Conservation (phyloP, 2,329 filamentous ascomycete species). For the Colletotrichum abscissum region DNA sequence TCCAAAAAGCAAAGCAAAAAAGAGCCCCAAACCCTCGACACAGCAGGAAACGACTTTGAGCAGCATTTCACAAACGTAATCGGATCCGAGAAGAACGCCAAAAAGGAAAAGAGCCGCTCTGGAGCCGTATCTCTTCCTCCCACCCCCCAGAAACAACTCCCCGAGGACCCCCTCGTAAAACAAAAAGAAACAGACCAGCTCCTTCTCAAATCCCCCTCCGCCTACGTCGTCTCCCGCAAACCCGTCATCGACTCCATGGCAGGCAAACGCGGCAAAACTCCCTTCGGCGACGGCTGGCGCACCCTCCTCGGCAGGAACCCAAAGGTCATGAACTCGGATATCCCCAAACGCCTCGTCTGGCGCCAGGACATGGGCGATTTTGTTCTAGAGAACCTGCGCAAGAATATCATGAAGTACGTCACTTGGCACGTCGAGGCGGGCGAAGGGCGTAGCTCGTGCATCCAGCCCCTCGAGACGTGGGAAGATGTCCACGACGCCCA, state of each 20-base stretch:
- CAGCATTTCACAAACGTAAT: too few relatives aligned
- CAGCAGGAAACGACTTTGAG: too few relatives aligned
- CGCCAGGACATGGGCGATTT: conserved; percentile 67
- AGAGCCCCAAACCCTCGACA: too few relatives aligned
- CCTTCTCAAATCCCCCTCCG: not conserved
- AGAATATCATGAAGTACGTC: conserved; percentile 58
- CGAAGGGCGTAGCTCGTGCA: conserved; percentile 47
- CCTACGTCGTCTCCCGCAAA: conserved; percentile 29
- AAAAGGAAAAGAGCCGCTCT: not conserved
- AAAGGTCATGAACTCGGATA: not conserved
- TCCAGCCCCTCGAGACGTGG: conserved; percentile 58
- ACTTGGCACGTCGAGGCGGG: conserved; percentile 49
- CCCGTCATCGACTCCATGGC: conserved; percentile 33
- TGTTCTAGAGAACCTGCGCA: conserved; percentile 62
- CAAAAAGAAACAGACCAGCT: conserved; percentile 1
- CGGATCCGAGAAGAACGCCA: too few relatives aligned
- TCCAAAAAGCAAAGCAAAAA: too few relatives aligned
- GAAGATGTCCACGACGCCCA: conserved; percentile 52
- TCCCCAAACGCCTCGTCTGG: conserved; percentile 49
- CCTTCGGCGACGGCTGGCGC: conserved; percentile 30
- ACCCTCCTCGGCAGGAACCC: conserved; percentile 25
- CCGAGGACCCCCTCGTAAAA: not conserved
- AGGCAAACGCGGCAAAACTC: conserved; percentile 34
- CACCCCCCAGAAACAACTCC: not conserved
- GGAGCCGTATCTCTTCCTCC: not conserved